Conservation (phyloP, 495 filamentous ascomycete species). For the Elasticomyces elasticus region DNA sequence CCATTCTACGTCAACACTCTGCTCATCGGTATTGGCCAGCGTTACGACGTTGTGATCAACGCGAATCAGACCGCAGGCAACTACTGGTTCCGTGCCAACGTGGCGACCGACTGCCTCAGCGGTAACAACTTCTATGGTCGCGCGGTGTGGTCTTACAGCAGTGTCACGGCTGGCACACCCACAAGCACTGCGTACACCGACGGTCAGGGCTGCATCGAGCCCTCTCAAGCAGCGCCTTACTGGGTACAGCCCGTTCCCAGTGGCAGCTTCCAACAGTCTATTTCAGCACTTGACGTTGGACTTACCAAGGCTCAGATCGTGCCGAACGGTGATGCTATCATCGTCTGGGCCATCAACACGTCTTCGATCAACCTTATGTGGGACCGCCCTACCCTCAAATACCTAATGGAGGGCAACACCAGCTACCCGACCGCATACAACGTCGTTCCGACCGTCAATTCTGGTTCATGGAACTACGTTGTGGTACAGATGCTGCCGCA, state of each 20-base stretch:
- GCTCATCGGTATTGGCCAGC: slow-evolving; percentile 30
- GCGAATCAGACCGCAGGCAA: slow-evolving; percentile 28
- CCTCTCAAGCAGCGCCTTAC: slow-evolving; percentile 24
- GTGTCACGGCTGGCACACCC: slow-evolving; percentile 19
- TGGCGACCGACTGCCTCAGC: slow-evolving; percentile 18
- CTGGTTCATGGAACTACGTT: slow-evolving; percentile 30
- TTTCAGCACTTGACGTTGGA: slow-evolving; percentile 5
- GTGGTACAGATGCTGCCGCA: slow-evolving; percentile 24
- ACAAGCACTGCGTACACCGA: slow-evolving; percentile 8
- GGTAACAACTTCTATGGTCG: slow-evolving; percentile 14
- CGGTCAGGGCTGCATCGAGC: slow-evolving; percentile 25
- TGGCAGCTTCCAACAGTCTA: neutral
- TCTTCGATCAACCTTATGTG: slow-evolving; percentile 25
- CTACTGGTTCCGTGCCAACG: slow-evolving; percentile 32
- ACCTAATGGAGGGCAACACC: slow-evolving; percentile 25
- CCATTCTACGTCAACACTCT: slow-evolving; percentile 25
- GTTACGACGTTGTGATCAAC: slow-evolving; percentile 35
- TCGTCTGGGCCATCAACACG: slow-evolving; percentile 30
- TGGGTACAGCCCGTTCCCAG: slow-evolving; percentile 15
- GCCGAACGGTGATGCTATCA: slow-evolving; percentile 20
- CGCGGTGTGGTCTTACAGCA: slow-evolving; percentile 29
- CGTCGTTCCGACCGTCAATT: slow-evolving; percentile 21
- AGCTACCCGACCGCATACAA: slow-evolving; percentile 24
- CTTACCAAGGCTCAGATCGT: slow-evolving; percentile 15
- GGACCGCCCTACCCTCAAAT: slow-evolving; percentile 23